phyloP scores from a whole-genome alignment of 1,284 basidiomycete genomes.

The Amylostereum chailletii region DNA sequence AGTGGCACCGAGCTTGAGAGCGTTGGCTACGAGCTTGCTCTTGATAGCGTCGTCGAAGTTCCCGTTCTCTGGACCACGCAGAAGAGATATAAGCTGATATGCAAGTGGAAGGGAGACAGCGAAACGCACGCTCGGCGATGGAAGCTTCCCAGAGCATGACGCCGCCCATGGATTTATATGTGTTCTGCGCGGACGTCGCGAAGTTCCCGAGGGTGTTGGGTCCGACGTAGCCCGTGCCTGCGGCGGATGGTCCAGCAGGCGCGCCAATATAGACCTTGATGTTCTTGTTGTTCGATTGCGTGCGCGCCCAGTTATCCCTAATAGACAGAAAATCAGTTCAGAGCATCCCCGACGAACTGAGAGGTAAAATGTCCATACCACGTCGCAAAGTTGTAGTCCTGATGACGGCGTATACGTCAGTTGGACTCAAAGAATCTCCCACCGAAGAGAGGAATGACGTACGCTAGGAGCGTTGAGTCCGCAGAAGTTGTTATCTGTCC shows the following conservation, averaged over 20 bases:
- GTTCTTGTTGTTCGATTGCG: constrained; percentile 39
- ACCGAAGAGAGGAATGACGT: neutral
- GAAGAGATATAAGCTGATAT: neutral
- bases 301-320: constrained; percentile 56
- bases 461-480: constrained; percentile 24
- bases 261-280: constrained; percentile 57
- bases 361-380: constrained; percentile 27
- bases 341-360: neutral
- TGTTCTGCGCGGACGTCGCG: constrained; percentile 29
- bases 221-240: constrained; percentile 40
- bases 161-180: constrained; percentile 56
- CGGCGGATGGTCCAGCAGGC: constrained; percentile 38
- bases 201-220: constrained; percentile 35
- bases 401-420: neutral
- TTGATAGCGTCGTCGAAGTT: constrained; percentile 22
- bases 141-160: constrained; percentile 42
- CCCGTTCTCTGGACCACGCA: constrained; percentile 15
- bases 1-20: neutral
- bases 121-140: constrained; percentile 18
- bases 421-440: neutral
- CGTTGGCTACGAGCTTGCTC: constrained; percentile 15
- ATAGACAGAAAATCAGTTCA: neutral
- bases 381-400: constrained; percentile 31
- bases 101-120: neutral
- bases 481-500: constrained; percentile 49